Base-by-base conservation (phyloP, 2,329 filamentous ascomycete species). In the Aspergillus viridinutans region DNA sequence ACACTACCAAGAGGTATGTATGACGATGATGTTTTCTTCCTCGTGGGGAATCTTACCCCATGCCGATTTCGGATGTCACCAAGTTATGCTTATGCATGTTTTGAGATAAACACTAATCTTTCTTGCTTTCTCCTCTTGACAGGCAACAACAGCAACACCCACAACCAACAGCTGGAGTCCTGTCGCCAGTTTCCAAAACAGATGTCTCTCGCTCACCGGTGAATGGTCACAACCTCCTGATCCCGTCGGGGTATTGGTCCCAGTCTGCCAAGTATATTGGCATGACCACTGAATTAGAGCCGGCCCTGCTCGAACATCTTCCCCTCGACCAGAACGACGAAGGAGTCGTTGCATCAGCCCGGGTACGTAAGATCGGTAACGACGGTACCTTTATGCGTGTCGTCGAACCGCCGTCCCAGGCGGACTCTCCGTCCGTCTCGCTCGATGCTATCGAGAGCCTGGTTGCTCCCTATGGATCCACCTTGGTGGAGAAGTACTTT, bases 401-500 rank as follows among this genome's bases (percentile, higher is more conserved):
- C 20, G 61, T 73, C 32, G 67, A 74, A 54, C 64, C 68, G 17
- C 58, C 67, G 23, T 64, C 70, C 49, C 54, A 66, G 53, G 66
- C 67, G 59, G 65, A 72, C 61, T 66, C 69, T n/a, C 67, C 72
- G 54, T 63, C 67, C 40, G 62, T 72, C 52, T 73, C 75, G 21
- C 58, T 76, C 20, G 75, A 77, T 60, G 67, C 72, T 32, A 72
- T 77, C 54, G 75, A 77, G 63, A 75, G 73, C 59, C 61, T 76
- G 58, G 75, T 77, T 52, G 73, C 73, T 54, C 75, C 75, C 5
- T 75, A 77, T 62, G 74, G 74, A 8, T 70, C 73, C n/a, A 74
- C 72, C 4, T 56, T 78, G 61, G 67, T 77, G 38, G 75, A 78
- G 40, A 75, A 76, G 56, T 78, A 73, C 64, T 78, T 78, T 53